Percentiles rank a stretch among this genome's conserved stretches.
Evolutionary conservation across 768 basidiomycete species (phyloP).

Genomic region (Boletus speciosus): DNA sequence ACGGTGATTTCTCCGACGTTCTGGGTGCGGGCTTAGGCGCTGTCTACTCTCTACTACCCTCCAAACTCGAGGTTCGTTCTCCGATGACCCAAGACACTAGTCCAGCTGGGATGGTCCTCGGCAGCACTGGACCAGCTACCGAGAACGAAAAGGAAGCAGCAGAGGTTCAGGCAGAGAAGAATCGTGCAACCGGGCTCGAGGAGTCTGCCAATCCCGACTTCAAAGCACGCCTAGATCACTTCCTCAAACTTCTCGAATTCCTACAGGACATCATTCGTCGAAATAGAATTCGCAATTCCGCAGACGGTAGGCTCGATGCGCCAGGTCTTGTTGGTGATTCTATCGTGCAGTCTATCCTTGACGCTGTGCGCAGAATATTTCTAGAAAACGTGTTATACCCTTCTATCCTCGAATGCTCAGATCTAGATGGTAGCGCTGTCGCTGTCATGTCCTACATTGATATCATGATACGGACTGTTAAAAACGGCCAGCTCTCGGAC

Average conservation of each 20-base stretch:
- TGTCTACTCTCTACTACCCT: constrained; percentile 86
- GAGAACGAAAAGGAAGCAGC: constrained; percentile 58
- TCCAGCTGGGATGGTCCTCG: constrained; percentile 66
- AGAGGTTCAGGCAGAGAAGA: constrained; percentile 48
- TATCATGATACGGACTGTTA: constrained; percentile 75
- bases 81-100: constrained; percentile 38
- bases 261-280: constrained; percentile 82
- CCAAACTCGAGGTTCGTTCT: constrained; percentile 72
- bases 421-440: constrained; percentile 89
- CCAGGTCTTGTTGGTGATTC: constrained; percentile 71
- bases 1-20: constrained; percentile 98
- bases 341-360: constrained; percentile 79
- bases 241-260: constrained; percentile 88
- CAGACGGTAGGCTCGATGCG: constrained; percentile 44
- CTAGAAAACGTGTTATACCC: constrained; percentile 92
- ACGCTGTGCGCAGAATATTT: constrained; percentile 81
- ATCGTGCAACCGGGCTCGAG: constrained; percentile 65
- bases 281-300: constrained; percentile 43
- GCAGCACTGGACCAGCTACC: constrained; percentile 52
- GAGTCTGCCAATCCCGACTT: constrained; percentile 74
- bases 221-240: constrained; percentile 76
- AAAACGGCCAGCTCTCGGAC: constrained; percentile 63
- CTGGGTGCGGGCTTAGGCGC: constrained; percentile 90
- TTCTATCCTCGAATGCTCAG: constrained; percentile 89
- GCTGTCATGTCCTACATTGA: constrained; percentile 96